Conservation (phyloP, 2,329 filamentous ascomycete genomes). For the Mollisiaceae sp. region DNA sequence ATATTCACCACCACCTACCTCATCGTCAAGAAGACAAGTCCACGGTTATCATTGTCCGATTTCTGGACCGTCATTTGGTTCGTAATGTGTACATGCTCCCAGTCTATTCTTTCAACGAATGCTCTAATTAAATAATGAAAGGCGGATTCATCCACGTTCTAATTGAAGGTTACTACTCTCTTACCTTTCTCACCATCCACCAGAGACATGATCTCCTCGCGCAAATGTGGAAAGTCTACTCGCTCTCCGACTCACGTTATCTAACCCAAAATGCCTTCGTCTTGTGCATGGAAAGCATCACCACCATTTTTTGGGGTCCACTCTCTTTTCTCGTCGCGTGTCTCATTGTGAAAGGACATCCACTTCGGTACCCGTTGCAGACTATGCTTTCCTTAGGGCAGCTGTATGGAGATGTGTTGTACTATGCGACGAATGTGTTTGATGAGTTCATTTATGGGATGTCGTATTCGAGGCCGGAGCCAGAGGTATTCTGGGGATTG, state of each 20-base stretch:
- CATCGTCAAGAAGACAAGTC: background rate
- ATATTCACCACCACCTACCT: background rate
- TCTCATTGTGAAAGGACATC: background rate
- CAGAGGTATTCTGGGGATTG: background rate
- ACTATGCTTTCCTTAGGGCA: background rate
- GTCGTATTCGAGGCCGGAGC: background rate
- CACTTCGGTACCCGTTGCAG: background rate
- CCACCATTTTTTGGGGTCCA: background rate
- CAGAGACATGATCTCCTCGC: background rate
- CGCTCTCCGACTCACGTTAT: slow-evolving; percentile 1
- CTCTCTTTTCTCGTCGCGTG: background rate
- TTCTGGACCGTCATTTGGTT: slow-evolving; percentile 5
- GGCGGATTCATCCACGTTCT: background rate
- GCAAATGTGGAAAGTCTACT: slow-evolving; percentile 9
- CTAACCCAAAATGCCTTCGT: slow-evolving; percentile 7
- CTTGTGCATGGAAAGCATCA: slow-evolving; percentile 1
- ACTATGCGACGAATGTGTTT: background rate
- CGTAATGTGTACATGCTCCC: background rate
- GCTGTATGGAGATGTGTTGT: slow-evolving; percentile 10
- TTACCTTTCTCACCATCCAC: background rate
- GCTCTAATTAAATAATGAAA: background rate
- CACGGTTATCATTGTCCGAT: background rate
- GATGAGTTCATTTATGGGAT: background rate
- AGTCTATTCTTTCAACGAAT: background rate
- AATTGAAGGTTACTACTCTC: background rate